Evolutionary conservation across 345 rosid species (phyloP).

Genomic region (Isatis tinctoria): DNA sequence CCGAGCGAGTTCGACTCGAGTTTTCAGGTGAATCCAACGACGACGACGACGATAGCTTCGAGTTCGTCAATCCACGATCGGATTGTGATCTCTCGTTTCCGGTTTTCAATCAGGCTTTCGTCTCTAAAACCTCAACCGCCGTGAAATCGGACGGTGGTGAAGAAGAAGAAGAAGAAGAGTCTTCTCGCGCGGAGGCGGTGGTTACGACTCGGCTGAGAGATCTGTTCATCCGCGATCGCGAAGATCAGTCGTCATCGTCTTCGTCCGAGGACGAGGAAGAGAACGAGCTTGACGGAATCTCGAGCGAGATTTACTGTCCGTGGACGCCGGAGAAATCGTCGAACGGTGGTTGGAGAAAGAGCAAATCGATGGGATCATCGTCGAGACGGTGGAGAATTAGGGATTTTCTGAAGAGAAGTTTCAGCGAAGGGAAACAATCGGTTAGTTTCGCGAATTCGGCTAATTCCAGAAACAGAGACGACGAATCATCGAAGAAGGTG

Average conservation of each 20-base stretch:
- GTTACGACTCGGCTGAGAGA: slow-evolving; percentile 38
- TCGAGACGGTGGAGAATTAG: slow-evolving; percentile 49
- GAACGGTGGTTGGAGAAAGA: slow-evolving; percentile 52
- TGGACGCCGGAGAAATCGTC: slow-evolving; percentile 49
- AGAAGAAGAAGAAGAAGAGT: not conserved
- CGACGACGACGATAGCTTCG: slow-evolving; percentile 50
- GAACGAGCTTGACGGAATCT: not conserved
- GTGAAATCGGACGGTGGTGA: not conserved
- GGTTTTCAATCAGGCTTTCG: slow-evolving; percentile 33
- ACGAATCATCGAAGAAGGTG: not conserved
- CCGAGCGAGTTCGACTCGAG: slow-evolving; percentile 37
- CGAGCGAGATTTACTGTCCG: slow-evolving; percentile 43
- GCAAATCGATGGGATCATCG: slow-evolving; percentile 56
- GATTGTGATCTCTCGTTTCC: slow-evolving; percentile 37
- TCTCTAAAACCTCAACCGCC: not conserved
- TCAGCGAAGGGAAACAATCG: slow-evolving; percentile 66
- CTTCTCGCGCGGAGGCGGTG: slow-evolving; percentile 13
- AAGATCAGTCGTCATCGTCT: slow-evolving; percentile 36
- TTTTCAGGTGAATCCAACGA: slow-evolving; percentile 11
- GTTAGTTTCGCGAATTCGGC: slow-evolving; percentile 23
- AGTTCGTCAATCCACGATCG: slow-evolving; percentile 34
- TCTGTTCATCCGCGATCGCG: slow-evolving; percentile 30
- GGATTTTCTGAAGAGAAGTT: slow-evolving; percentile 56
- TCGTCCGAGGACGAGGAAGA: slow-evolving; percentile 47
- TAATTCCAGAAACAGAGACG: not conserved